Conservation (phyloP, 176 grass and related monocot species). For the Cenchrus purpureus region DNA sequence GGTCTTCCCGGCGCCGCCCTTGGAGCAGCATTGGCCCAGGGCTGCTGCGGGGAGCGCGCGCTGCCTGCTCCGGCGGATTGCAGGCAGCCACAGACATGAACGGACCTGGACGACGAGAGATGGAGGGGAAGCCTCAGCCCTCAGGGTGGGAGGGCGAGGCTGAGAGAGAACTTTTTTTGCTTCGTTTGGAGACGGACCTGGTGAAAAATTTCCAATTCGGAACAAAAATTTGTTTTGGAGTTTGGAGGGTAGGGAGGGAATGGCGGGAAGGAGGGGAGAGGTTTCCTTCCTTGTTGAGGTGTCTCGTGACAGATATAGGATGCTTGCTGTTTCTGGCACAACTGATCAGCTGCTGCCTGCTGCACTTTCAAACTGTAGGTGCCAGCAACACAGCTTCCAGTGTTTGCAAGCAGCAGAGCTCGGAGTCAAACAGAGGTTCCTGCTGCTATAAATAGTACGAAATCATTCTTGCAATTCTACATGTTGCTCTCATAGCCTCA, state of each 20-base stretch:
- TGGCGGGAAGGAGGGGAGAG: conserved; percentile 35
- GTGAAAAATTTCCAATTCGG: neutral
- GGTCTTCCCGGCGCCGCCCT: neutral
- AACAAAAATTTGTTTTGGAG: neutral
- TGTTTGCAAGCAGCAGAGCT: neutral
- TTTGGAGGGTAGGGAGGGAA: conserved; percentile 30
- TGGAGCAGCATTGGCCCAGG: conserved; percentile 69
- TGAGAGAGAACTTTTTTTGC: neutral
- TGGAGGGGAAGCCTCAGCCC: neutral
- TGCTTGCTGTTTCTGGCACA: conserved; percentile 12
- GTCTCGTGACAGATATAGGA: conserved; percentile 11
- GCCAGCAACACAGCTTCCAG: neutral
- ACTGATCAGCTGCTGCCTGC: neutral
- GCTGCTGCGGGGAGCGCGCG: conserved; percentile 11
- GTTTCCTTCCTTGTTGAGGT: neutral
- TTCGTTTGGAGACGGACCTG: neutral
- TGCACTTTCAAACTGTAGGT: neutral
- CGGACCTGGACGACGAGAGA: neutral
- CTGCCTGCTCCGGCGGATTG: conserved; percentile 23
- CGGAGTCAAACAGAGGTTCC: too few relatives aligned
- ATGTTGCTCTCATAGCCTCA: too few relatives aligned
- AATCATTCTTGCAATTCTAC: neutral
- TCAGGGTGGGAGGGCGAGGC: too few relatives aligned
- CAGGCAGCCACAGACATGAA: conserved; percentile 40
- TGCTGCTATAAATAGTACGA: too few relatives aligned